Evolutionary conservation across 768 basidiomycete species (phyloP).

Genomic region (Rhodotorula kratochvilovae): DNA sequence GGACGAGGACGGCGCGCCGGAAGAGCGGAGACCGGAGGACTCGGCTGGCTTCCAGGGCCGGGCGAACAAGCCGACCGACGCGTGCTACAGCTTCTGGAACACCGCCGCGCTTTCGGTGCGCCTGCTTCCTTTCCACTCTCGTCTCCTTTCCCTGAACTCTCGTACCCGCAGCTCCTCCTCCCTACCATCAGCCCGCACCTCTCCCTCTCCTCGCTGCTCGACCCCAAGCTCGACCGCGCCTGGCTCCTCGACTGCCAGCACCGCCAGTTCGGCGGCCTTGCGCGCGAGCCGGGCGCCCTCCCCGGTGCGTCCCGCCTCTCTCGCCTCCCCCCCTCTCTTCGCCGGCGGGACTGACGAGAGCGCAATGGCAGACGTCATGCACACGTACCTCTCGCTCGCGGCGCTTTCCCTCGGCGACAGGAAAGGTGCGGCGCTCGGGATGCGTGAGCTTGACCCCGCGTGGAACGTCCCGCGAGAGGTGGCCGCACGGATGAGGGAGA

Average conservation of each 20-base stretch:
- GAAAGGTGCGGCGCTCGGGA: not conserved
- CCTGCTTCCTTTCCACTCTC: constrained; percentile 11
- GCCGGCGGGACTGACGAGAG: not conserved
- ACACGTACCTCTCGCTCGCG: constrained; percentile 86
- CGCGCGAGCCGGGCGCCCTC: constrained; percentile 71
- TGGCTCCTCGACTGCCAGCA: constrained; percentile 78
- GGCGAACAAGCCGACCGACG: constrained; percentile 79
- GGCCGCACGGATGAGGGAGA: constrained; percentile 12
- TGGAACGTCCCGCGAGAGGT: constrained; percentile 25
- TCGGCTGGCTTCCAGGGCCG: constrained; percentile 82
- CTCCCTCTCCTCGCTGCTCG: constrained; percentile 46
- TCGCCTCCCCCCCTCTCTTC: constrained; percentile 7
- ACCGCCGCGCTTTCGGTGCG: constrained; percentile 71
- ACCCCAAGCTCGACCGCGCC: constrained; percentile 55
- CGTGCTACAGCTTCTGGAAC: constrained; percentile 97
- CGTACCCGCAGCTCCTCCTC: constrained; percentile 10
- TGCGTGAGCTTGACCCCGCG: constrained; percentile 13
- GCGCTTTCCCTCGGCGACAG: constrained; percentile 58
- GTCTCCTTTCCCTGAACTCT: not conserved
- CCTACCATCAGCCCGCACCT: constrained; percentile 1
- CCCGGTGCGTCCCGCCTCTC: constrained; percentile 57
- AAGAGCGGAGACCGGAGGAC: not conserved
- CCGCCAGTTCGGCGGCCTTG: constrained; percentile 73
- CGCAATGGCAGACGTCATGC: constrained; percentile 70
- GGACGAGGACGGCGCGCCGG: not conserved